These are phyloP conservation scores for Mallotus repandus DNA, from an alignment of 441 rosid species.

Conservation along the genomic window DNA sequence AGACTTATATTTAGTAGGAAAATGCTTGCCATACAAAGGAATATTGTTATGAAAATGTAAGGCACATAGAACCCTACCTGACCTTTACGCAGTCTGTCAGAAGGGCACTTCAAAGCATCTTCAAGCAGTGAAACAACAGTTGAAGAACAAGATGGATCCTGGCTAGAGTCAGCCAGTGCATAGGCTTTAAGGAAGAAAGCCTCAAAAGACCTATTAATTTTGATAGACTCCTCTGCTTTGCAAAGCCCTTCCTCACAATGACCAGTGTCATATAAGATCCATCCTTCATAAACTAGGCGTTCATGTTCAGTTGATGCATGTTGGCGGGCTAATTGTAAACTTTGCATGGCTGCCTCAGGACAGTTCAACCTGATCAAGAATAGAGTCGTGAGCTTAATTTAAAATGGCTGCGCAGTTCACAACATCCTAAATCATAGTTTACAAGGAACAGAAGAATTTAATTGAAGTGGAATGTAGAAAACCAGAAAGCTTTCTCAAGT, in stretches of 20 bases:
- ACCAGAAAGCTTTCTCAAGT: not conserved
- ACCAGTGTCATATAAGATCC: conserved; percentile 96
- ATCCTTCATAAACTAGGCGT: conserved; percentile 91
- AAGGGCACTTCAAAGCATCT: conserved; percentile 90
- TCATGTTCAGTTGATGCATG: conserved; percentile 90
- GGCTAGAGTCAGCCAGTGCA: conserved; percentile 97
- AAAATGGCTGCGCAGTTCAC: conserved; percentile 3
- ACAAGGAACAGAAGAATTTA: not conserved
- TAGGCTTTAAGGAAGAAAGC: conserved; percentile 96
- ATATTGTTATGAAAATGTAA: not conserved
- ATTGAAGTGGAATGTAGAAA: not conserved
- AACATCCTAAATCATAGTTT: conserved; percentile 6
- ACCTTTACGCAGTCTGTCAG: conserved; percentile 96
- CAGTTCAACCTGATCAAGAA: conserved; percentile 70
- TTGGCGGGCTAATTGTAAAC: conserved; percentile 84
- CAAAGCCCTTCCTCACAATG: conserved; percentile 89
- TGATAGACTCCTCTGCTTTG: conserved; percentile 87
- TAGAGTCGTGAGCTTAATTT: not conserved
- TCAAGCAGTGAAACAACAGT: conserved; percentile 86
- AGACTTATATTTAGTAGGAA: not conserved
- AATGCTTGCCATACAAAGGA: conserved; percentile 4
- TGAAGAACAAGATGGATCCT: conserved; percentile 73
- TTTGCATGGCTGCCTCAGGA: conserved; percentile 95
- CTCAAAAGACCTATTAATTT: conserved; percentile 82
- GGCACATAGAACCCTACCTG: conserved; percentile 53